A percentile compares a stretch with the other conserved stretches of the same genome.
phyloP scores from a whole-genome alignment of 768 basidiomycete species.

The Leccinum olivaceopallidum region DNA sequence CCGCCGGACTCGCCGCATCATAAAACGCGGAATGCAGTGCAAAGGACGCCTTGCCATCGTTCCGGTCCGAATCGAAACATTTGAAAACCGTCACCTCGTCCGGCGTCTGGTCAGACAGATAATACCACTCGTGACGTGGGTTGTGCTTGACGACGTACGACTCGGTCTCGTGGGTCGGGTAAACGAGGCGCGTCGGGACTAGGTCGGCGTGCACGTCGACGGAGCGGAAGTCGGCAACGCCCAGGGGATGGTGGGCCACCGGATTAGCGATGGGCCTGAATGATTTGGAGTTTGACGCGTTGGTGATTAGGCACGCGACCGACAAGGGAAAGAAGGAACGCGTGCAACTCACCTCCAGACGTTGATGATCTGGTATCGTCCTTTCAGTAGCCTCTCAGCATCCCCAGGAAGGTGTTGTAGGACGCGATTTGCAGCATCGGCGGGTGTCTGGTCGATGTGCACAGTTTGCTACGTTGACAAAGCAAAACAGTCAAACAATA shows the following conservation, averaged over 20 bases:
- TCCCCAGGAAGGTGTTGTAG: slow-evolving; percentile 38
- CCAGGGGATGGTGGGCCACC: slow-evolving; percentile 39
- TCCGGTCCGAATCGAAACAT: slow-evolving; percentile 42
- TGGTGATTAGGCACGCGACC: no score
- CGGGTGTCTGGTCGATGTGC: slow-evolving; percentile 44
- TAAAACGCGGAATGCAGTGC: slow-evolving; percentile 42
- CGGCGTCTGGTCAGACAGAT: slow-evolving; percentile 38
- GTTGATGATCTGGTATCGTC: slow-evolving; percentile 43
- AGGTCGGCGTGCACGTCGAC: slow-evolving; percentile 37
- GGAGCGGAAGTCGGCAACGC: slow-evolving; percentile 38
- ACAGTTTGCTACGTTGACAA: slow-evolving; percentile 30
- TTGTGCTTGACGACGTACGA: no score
- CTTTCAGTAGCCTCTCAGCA: slow-evolving; percentile 39
- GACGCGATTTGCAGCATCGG: slow-evolving; percentile 36
- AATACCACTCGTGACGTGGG: slow-evolving; percentile 32
- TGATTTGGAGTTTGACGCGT: neutral
- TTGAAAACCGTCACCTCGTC: slow-evolving; percentile 43
- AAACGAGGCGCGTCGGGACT: slow-evolving; percentile 35
- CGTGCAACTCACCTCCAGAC: slow-evolving; percentile 36
- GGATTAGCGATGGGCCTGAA: slow-evolving; percentile 34
- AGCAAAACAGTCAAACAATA: neutral
- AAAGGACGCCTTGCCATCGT: slow-evolving; percentile 29
- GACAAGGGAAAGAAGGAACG: neutral
- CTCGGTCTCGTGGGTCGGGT: slow-evolving; percentile 11
- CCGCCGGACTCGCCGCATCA: slow-evolving; percentile 33